Percentiles rank a stretch among this genome's conserved stretches.
phyloP scores from a whole-genome alignment of 257 asterid genomes.

The Nicotiana knightiana region DNA sequence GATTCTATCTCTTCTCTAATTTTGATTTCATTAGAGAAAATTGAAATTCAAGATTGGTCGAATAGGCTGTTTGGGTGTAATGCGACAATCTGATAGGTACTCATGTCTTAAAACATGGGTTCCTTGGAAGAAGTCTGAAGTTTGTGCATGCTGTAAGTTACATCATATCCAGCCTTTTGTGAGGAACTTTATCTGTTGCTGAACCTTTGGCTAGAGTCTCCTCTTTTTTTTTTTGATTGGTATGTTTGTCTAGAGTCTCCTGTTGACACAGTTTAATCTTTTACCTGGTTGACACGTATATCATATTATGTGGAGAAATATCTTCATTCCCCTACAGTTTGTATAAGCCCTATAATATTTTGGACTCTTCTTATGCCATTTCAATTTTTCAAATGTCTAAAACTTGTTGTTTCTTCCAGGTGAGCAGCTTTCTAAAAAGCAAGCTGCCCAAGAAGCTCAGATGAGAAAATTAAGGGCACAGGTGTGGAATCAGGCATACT shows the following conservation, averaged over 20 bases:
- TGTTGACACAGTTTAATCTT: background rate
- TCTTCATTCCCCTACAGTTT: background rate
- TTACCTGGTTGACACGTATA: background rate
- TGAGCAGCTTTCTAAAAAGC: conserved; percentile 97
- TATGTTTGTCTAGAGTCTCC: background rate
- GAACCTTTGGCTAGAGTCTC: background rate
- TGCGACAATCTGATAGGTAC: background rate
- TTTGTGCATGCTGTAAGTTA: background rate
- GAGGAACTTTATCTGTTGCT: background rate
- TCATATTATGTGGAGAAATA: background rate
- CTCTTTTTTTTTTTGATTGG: background rate
- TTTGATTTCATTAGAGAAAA: background rate
- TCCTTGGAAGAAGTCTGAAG: background rate
- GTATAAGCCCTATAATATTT: conserved; percentile 1
- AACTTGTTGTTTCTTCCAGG: conserved; percentile 42
- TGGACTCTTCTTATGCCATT: background rate
- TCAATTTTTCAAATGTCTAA: background rate
- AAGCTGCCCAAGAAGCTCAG: conserved; percentile 92
- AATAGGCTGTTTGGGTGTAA: background rate
- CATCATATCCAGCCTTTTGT: background rate
- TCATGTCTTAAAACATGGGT: background rate
- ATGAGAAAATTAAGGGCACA: conserved; percentile 97
- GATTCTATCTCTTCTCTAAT: background rate
- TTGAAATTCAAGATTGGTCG: background rate
- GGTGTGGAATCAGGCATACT: conserved; percentile 43